Evolutionary conservation across 371 early-diverging fungal genomes (phyloP), one percentile per base, ranked within the genome.

Genomic region (Lichtheimia ornata): DNA sequence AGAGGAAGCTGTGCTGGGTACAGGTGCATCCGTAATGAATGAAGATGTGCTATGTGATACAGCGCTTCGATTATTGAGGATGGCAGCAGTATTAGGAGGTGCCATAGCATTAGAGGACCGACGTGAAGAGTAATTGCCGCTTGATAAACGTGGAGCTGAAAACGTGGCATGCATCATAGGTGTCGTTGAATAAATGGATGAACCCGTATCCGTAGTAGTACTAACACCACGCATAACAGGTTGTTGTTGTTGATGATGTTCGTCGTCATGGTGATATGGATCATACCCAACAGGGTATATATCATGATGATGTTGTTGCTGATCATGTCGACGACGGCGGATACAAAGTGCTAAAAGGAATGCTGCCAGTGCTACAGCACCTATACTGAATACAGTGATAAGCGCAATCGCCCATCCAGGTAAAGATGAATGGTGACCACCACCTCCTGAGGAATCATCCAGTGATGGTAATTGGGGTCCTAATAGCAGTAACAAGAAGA

Each of bases 11-110:
- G 43, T 57, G 13, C 54, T 63, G 35, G n/a, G 47, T 20, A 75
- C 59, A 27, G 69, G 74, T 44, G 90, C 91, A 43, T 87, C 35
- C 5, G 35, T 35, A 11, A 35, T 35, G 35, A 35, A 35, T 35
- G 35, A 35, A 0, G 35, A 35, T 85, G 64, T 89, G 90, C 18
- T 78, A 76, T 53, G 77, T 70, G 57, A 91, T 35, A 35, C 35
- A 35, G 35, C 35, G 9, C 35, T 35, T 35, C 11, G 84, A 47
- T 85, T 88, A 11, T 91, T 88, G 18, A 95, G 64, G 53, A 85
- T 35, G 9, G 35, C 35, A 35, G 35, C 22, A 22, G 22, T 22
- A 22, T 22, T 35, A 35, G 35, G 35, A 35, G 35, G 35, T 35
- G 35, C 35, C 35, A 35, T 35, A 2, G 35, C 35, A 24, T 44